Evolutionary conservation across 2,329 filamentous ascomycete genomes (phyloP).

Genomic region (Calonectria ilicicola): DNA sequence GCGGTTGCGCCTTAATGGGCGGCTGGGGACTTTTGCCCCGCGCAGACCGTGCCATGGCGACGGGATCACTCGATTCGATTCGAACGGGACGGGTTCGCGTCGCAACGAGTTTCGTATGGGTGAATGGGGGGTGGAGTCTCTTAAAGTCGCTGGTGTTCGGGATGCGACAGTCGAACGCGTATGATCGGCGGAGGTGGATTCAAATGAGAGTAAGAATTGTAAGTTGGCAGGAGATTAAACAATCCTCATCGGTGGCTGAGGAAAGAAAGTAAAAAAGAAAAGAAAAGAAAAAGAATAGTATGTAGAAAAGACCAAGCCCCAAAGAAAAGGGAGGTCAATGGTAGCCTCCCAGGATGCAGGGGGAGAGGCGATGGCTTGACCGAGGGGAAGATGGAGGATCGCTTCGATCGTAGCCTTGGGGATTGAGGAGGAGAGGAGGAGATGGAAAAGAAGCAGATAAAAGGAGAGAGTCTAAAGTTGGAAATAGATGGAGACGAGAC

Average conservation of each 20-base stretch:
- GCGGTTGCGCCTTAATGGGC: constrained; percentile 35
- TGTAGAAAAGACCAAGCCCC: constrained; percentile 26
- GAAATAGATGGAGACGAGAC: constrained; percentile 10
- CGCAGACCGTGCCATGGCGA: constrained; percentile 50
- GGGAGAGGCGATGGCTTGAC: constrained; percentile 22
- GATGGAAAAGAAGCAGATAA: constrained; percentile 32
- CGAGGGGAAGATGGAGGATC: constrained; percentile 16
- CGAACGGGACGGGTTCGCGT: constrained; percentile 28
- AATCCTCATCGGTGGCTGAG: constrained; percentile 37
- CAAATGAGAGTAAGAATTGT: constrained; percentile 32
- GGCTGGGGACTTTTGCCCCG: constrained; percentile 53
- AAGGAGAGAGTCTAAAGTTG: constrained; percentile 22
- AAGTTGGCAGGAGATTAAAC: constrained; percentile 33
- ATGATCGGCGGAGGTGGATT: constrained; percentile 13
- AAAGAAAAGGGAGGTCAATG: constrained; percentile 30
- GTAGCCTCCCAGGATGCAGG: constrained; percentile 30
- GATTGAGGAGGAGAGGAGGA: constrained; percentile 29
- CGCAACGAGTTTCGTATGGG: constrained; percentile 13
- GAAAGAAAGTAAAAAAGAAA: constrained; percentile 23
- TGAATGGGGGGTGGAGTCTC: constrained; percentile 7
- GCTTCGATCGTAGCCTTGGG: constrained; percentile 16
- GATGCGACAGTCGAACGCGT: constrained; percentile 3
- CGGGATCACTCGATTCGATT: constrained; percentile 17
- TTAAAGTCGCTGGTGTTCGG: constrained; percentile 24
- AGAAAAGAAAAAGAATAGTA: constrained; percentile 24